These are phyloP conservation scores for Aquanectria penicillioides DNA, from an alignment of 2,329 filamentous ascomycete genomes.

Conservation along the genomic window DNA sequence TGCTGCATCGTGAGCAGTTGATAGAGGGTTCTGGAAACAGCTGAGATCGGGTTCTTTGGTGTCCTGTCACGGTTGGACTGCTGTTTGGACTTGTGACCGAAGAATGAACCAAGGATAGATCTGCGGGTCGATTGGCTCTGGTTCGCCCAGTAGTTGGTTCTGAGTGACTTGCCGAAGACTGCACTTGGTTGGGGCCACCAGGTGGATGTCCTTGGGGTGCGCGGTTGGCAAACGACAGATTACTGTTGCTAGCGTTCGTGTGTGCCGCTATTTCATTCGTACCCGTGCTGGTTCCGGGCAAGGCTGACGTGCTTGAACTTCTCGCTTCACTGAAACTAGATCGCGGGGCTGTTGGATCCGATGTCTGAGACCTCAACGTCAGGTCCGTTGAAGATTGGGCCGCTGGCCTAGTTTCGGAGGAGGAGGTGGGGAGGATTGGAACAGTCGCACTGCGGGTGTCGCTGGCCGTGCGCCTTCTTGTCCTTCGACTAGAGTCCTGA, in stretches of 20 bases:
- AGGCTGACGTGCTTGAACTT: slow-evolving; percentile 52
- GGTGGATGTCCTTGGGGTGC: slow-evolving; percentile 41
- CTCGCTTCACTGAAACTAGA: slow-evolving; percentile 55
- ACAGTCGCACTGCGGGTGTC: slow-evolving; percentile 65
- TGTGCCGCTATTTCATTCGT: slow-evolving; percentile 33
- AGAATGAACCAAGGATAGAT: slow-evolving; percentile 52
- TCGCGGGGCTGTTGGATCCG: slow-evolving; percentile 50
- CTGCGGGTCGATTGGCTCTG: slow-evolving; percentile 49
- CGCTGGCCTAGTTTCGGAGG: slow-evolving; percentile 59
- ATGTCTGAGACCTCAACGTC: slow-evolving; percentile 52
- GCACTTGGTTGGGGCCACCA: slow-evolving; percentile 8
- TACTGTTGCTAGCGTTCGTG: slow-evolving; percentile 27
- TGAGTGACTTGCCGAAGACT: slow-evolving; percentile 25
- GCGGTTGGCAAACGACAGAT: slow-evolving; percentile 52
- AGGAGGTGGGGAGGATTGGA: slow-evolving; percentile 53
- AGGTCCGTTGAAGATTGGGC: slow-evolving; percentile 75
- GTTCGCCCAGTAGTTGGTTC: slow-evolving; percentile 35
- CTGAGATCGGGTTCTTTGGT: slow-evolving; percentile 57
- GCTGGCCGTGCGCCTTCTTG: slow-evolving; percentile 63
- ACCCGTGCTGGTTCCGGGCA: slow-evolving; percentile 38
- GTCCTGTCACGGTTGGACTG: slow-evolving; percentile 46
- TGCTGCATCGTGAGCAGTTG: slow-evolving; percentile 76
- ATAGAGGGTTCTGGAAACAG: slow-evolving; percentile 77
- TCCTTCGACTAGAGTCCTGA: slow-evolving; percentile 41
- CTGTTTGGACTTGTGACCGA: slow-evolving; percentile 44